phyloP scores from a whole-genome alignment of 1,284 basidiomycete genomes.

The Tylopilus sp. region DNA sequence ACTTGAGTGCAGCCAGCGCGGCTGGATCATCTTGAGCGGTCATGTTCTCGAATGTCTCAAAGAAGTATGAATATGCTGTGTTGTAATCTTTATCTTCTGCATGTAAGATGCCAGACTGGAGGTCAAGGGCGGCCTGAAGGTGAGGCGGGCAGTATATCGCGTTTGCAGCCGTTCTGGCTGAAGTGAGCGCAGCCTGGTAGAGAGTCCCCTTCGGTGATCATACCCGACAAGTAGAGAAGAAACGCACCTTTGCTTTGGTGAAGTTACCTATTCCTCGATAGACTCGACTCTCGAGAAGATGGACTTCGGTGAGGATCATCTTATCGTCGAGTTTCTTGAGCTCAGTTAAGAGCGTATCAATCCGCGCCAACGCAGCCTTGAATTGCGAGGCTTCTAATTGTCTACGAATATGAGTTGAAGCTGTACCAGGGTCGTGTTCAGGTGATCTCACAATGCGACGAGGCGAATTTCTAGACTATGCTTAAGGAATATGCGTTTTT shows the following conservation, averaged over 20 bases:
- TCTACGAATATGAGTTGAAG: conserved; percentile 33
- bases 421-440: not conserved
- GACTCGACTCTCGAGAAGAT: conserved; percentile 88
- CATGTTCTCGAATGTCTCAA: conserved; percentile 89
- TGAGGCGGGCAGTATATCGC: conserved; percentile 96
- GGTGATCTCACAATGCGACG: conserved; percentile 63
- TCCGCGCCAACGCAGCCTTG: conserved; percentile 77
- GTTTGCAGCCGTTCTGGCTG: conserved; percentile 92
- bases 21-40: conserved; percentile 69
- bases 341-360: conserved; percentile 84
- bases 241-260: conserved; percentile 82
- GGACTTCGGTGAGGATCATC: conserved; percentile 96
- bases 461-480: conserved; percentile 93
- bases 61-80: conserved; percentile 97
- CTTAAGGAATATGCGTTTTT: conserved; percentile 94
- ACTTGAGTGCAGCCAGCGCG: conserved; percentile 88
- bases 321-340: conserved; percentile 95
- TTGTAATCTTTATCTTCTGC: conserved; percentile 98
- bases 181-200: conserved; percentile 82
- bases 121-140: conserved; percentile 88
- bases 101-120: conserved; percentile 90
- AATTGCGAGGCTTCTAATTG: conserved; percentile 79
- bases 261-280: conserved; percentile 91
- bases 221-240: not conserved
- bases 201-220: not conserved